A percentile compares a stretch with the other conserved stretches of the same genome.
Conservation (phyloP, 1,284 basidiomycete species). For the Schizophyllum commune region DNA sequence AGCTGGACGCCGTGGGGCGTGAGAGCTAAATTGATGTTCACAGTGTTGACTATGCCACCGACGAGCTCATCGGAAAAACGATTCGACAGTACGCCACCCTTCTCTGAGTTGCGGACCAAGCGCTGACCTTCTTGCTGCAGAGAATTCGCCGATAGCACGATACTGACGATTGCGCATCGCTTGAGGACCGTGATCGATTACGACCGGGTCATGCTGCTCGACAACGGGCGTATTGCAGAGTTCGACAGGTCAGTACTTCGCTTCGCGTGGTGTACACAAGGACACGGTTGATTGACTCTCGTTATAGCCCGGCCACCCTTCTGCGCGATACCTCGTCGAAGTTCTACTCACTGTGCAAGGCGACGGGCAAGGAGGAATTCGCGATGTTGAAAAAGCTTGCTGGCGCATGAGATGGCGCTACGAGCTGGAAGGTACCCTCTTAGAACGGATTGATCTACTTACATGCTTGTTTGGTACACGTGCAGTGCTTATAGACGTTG, state of each 20-base stretch:
- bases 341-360: conserved; percentile 76
- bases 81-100: conserved; percentile 49
- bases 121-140: conserved; percentile 21
- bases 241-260: conserved; percentile 48
- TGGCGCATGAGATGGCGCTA: conserved; percentile 27
- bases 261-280: neutral
- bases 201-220: conserved; percentile 81
- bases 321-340: conserved; percentile 58
- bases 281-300: neutral
- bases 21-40: neutral
- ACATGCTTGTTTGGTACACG: neutral
- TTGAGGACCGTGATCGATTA: conserved; percentile 65
- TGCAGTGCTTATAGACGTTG: neutral
- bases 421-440: neutral
- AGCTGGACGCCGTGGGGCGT: neutral
- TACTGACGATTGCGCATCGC: conserved; percentile 67
- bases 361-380: conserved; percentile 78
- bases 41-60: conserved; percentile 14
- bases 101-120: neutral
- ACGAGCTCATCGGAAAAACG: conserved; percentile 55
- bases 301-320: conserved; percentile 53
- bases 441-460: neutral
- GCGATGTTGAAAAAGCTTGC: conserved; percentile 63
- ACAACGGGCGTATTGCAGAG: conserved; percentile 78
- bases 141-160: conserved; percentile 57